Evolutionary conservation across 2,329 filamentous ascomycete species (phyloP), one percentile per base, ranked within the genome.

Genomic region (Chrysosporium queenslandicum): DNA sequence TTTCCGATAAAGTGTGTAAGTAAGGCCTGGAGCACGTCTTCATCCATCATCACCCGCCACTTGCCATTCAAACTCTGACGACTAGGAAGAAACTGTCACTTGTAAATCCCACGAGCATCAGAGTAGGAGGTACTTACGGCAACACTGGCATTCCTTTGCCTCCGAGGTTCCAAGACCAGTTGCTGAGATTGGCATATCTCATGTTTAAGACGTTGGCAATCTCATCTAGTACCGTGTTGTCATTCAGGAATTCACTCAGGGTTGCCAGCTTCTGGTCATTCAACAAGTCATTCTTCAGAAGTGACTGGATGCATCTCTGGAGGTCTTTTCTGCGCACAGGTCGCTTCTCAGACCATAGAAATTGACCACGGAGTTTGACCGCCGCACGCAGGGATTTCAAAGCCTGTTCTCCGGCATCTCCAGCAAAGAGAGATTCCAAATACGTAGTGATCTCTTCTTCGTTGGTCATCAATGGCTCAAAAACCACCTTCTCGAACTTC

Each of bases 31-130:
- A 74, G 59, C 9, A 74, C 66, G 46, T 74, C 71, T 51, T 74
- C 71, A 52, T 74, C 70, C 62, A 72, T 70, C 66, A 71, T 71
- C 49, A 73, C 71, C 1, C 70, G 64, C 54, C 72, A 74, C 53
- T 71, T 73, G 1, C 72, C 71, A 49, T 73, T 74, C 21, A 70
- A 55, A 32, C 71, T 68, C 34, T 66, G 68, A 7, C 69, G 68
- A 23, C 56, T 58, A 46, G 16, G 16, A 6, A 20, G 30, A 21
- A 1, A 14, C 46, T 43, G 46, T 23, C 23, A 27, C 16, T n/a
- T 29, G 1, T n/a, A 34, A 11, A 23, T 7, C 20, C 18, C 11
- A 46, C 18, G 5, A 37, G 29, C 34, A 1, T 4, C 4, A 29
- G 39, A 12, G 2, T 11, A 25, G 23, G 14, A 23, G 23, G 42